These are phyloP conservation scores for Aspergillus amoenus DNA, from an alignment of 2,329 filamentous ascomycete genomes.

Conservation along the genomic window DNA sequence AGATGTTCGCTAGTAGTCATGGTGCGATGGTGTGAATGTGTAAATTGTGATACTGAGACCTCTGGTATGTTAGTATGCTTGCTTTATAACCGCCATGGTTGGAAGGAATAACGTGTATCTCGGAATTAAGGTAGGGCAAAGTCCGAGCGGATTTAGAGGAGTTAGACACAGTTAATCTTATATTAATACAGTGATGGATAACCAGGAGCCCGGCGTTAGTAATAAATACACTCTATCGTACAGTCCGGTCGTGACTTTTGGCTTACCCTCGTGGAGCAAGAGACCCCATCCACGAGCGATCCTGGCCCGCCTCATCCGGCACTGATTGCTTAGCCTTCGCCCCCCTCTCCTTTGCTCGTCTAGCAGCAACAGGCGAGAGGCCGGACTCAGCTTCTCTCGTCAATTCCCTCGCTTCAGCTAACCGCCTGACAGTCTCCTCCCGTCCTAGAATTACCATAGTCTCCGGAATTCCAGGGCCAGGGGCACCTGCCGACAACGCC, in stretches of 20 bases:
- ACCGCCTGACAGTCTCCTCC: constrained; percentile 48
- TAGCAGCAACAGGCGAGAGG: constrained; percentile 11
- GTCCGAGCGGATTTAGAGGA: neutral
- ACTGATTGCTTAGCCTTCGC: neutral
- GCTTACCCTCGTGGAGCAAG: constrained; percentile 22
- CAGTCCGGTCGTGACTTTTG: neutral
- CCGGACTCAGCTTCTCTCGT: constrained; percentile 24
- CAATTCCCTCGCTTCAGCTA: constrained; percentile 41
- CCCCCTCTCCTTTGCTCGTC: constrained; percentile 11
- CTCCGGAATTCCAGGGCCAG: constrained; percentile 54
- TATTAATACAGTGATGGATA: neutral
- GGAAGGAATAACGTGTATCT: neutral
- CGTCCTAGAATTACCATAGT: constrained; percentile 58
- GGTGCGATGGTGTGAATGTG: neutral
- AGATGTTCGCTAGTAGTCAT: constrained; percentile 6
- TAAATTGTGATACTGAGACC: too few species aligned
- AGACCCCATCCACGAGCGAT: constrained; percentile 37
- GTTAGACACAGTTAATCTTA: neutral
- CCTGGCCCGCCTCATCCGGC: constrained; percentile 7
- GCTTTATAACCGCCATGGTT: too few species aligned
- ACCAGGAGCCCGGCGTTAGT: too few species aligned
- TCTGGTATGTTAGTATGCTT: neutral
- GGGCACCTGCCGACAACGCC: constrained; percentile 53
- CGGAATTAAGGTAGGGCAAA: neutral
- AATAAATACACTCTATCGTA: neutral